These are phyloP conservation scores for Martiniozyma abietophila DNA, from an alignment of 805 yeast genomes.

Conservation along the genomic window DNA sequence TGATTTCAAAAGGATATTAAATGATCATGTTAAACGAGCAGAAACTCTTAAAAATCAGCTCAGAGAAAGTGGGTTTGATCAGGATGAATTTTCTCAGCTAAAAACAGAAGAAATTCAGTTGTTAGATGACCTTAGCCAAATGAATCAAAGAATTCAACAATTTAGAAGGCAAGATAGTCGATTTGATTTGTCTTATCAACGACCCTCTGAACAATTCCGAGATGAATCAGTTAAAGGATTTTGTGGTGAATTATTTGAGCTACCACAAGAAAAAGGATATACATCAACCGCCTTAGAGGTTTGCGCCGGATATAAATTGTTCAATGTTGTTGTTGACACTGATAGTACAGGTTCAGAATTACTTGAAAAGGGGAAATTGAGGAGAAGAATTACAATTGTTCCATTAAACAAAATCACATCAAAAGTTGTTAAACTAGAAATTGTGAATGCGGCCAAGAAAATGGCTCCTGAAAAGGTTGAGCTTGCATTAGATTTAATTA, in stretches of 20 bases:
- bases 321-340: conserved; percentile 83
- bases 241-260: conserved; percentile 72
- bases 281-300: conserved; percentile 82
- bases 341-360: conserved; percentile 78
- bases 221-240: conserved; percentile 68
- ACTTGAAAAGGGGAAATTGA: conserved; percentile 67
- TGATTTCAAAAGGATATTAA: conserved; percentile 38
- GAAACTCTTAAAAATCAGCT: conserved; percentile 34
- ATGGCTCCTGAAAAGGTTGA: conserved; percentile 80
- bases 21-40: conserved; percentile 31
- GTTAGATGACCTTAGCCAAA: conserved; percentile 33
- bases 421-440: conserved; percentile 39
- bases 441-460: conserved; percentile 58
- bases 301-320: conserved; percentile 88
- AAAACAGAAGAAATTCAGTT: conserved; percentile 37
- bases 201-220: conserved; percentile 55
- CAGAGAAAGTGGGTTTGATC: conserved; percentile 48
- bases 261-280: conserved; percentile 41
- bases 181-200: conserved; percentile 64
- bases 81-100: conserved; percentile 33
- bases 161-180: conserved; percentile 59
- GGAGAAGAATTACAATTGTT: conserved; percentile 79
- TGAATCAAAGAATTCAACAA: conserved; percentile 40
- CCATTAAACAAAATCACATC: conserved; percentile 83
- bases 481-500: conserved; percentile 74